These are phyloP conservation scores for Penicillium crystallinum DNA, from an alignment of 495 filamentous ascomycete species.

Conservation along the genomic window DNA sequence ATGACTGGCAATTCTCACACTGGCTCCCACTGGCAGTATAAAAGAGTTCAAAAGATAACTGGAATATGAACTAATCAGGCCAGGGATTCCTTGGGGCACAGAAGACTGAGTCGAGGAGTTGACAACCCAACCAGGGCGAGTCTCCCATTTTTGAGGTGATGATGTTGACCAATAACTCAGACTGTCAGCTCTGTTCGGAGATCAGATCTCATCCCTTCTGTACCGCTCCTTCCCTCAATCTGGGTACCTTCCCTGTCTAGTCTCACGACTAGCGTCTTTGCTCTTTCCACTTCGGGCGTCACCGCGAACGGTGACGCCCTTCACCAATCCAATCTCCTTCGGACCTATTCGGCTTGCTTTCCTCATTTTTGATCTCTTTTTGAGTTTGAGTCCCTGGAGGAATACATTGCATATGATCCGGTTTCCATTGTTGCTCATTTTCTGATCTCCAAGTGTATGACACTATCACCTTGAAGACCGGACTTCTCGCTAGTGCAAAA, in stretches of 20 bases:
- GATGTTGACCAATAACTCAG: neutral
- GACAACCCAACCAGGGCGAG: conserved; percentile 6
- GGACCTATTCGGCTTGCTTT: neutral
- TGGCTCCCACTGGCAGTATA: neutral
- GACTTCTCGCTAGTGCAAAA: neutral
- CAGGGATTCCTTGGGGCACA: neutral
- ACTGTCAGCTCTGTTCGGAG: neutral
- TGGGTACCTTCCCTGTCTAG: neutral
- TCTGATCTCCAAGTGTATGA: neutral
- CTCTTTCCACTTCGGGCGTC: neutral
- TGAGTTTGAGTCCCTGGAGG: neutral
- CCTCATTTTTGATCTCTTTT: neutral
- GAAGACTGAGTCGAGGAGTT: neutral
- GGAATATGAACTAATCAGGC: conserved; percentile 2
- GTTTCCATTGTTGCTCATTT: neutral
- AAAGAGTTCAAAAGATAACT: conserved; percentile 20
- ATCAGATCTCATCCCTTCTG: neutral
- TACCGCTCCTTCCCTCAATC: neutral
- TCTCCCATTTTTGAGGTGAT: conserved; percentile 3
- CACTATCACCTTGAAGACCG: conserved; percentile 2
- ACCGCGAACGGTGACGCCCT: neutral
- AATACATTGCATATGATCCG: conserved; percentile 3
- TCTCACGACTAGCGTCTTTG: neutral
- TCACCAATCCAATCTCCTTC: neutral
- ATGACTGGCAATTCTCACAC: conserved; percentile 8